Conservation (phyloP, 805 yeast genomes). For the Metschnikowia hibisci region DNA sequence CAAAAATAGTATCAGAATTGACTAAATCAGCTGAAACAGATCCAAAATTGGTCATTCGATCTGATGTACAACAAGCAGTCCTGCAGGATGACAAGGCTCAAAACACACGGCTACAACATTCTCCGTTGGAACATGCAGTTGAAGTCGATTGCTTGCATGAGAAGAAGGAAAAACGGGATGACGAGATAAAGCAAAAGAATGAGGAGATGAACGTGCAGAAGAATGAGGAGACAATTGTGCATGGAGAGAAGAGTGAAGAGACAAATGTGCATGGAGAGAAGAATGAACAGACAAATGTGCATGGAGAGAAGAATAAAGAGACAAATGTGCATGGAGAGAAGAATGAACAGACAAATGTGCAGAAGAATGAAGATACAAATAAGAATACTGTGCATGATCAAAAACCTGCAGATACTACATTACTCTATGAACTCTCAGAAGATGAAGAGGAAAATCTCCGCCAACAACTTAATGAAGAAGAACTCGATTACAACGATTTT, state of each 20-base stretch:
- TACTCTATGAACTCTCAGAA: constrained; percentile 68
- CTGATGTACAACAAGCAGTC: too few relatives aligned
- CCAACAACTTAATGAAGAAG: constrained; percentile 65
- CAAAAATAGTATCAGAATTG: too few relatives aligned
- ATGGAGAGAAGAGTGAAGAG: not conserved
- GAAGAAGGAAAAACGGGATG: too few relatives aligned
- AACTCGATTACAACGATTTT: constrained; percentile 65
- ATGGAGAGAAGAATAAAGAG: not conserved
- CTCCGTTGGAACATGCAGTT: too few relatives aligned
- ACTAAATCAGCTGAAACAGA: too few relatives aligned
- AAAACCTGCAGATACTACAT: not conserved
- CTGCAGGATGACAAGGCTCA: too few relatives aligned
- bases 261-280: not conserved
- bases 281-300: not conserved
- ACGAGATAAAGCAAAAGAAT: too few relatives aligned
- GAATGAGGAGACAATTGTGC: not conserved
- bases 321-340: not conserved
- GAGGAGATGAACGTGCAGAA: not conserved
- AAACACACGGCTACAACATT: too few relatives aligned
- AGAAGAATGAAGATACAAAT: constrained; percentile 1
- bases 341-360: too few relatives aligned
- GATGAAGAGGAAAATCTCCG: constrained; percentile 71
- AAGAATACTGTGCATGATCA: too few relatives aligned
- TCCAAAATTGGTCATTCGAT: too few relatives aligned
- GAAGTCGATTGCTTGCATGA: too few relatives aligned